phyloP scores from a whole-genome alignment of 169 alveolate species.

The Plasmodium vivax region DNA sequence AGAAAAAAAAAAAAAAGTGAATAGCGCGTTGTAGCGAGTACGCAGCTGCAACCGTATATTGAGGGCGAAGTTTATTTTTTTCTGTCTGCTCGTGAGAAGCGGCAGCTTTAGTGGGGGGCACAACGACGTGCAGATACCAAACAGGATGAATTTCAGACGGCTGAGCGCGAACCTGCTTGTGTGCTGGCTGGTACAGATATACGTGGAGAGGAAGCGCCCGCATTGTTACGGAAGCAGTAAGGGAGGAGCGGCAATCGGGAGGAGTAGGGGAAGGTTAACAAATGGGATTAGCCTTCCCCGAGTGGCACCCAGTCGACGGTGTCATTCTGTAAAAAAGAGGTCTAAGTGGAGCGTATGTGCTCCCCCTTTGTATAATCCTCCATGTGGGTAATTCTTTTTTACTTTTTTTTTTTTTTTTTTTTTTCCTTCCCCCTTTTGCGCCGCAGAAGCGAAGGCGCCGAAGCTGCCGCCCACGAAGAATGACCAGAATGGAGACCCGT shows the following conservation, averaged over 20 bases:
- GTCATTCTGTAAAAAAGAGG: not conserved
- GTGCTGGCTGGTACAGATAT: slow-evolving; percentile 13
- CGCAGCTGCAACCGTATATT: not conserved
- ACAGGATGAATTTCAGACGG: slow-evolving; percentile 7
- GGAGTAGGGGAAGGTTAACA: not conserved
- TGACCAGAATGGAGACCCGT: not conserved
- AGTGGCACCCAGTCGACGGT: not conserved
- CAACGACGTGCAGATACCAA: not conserved
- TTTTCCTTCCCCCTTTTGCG: not conserved
- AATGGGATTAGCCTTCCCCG: not conserved
- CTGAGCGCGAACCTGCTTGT: not conserved
- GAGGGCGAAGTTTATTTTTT: not conserved
- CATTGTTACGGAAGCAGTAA: slow-evolving; percentile 12
- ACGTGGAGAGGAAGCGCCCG: not conserved
- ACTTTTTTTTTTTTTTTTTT: not conserved
- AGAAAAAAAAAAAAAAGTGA: not conserved
- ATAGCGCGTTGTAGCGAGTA: not conserved
- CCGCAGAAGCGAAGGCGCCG: not conserved
- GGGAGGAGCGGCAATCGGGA: not conserved
- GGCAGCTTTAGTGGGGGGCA: not conserved
- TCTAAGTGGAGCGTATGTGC: not conserved
- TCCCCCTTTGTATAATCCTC: not conserved
- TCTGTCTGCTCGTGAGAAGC: not conserved
- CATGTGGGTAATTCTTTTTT: not conserved
- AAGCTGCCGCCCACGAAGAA: not conserved